phyloP scores from a whole-genome alignment of 805 yeast genomes.

The Spencermartinsiella europaea region DNA sequence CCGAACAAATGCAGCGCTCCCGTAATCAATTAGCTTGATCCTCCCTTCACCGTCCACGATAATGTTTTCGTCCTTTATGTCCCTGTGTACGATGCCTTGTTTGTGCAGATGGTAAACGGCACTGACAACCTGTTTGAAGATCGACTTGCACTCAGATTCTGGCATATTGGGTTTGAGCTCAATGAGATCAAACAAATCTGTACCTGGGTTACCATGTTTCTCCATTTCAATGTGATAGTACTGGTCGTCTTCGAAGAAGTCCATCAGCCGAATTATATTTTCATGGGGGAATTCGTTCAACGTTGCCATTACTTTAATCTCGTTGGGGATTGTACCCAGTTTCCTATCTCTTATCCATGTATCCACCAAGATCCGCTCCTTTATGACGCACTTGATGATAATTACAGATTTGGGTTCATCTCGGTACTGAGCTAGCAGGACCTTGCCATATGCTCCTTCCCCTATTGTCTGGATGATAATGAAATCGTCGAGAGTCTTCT shows the following conservation, averaged over 20 bases:
- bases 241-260: slow-evolving; percentile 87
- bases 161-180: slow-evolving; percentile 79
- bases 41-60: slow-evolving; percentile 73
- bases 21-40: slow-evolving; percentile 87
- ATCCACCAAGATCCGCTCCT: slow-evolving; percentile 89
- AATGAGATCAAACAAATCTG: slow-evolving; percentile 87
- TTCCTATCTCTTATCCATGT: slow-evolving; percentile 94
- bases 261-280: slow-evolving; percentile 76
- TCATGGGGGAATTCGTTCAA: slow-evolving; percentile 66
- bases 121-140: slow-evolving; percentile 72
- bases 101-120: slow-evolving; percentile 79
- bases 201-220: slow-evolving; percentile 84
- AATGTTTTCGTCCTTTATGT: slow-evolving; percentile 90
- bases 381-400: slow-evolving; percentile 83
- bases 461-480: slow-evolving; percentile 74
- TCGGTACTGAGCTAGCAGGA: slow-evolving; percentile 67
- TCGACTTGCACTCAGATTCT: slow-evolving; percentile 70
- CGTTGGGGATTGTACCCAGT: slow-evolving; percentile 93
- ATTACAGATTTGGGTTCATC: slow-evolving; percentile 59
- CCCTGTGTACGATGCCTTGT: slow-evolving; percentile 88
- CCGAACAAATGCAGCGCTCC: slow-evolving; percentile 84
- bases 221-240: slow-evolving; percentile 90
- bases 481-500: slow-evolving; percentile 68
- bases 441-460: slow-evolving; percentile 96
- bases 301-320: slow-evolving; percentile 88